Evolutionary conservation across 2,329 filamentous ascomycete genomes (phyloP), one percentile per base, ranked within the genome.

Genomic region (Aspergillus arachidicola): DNA sequence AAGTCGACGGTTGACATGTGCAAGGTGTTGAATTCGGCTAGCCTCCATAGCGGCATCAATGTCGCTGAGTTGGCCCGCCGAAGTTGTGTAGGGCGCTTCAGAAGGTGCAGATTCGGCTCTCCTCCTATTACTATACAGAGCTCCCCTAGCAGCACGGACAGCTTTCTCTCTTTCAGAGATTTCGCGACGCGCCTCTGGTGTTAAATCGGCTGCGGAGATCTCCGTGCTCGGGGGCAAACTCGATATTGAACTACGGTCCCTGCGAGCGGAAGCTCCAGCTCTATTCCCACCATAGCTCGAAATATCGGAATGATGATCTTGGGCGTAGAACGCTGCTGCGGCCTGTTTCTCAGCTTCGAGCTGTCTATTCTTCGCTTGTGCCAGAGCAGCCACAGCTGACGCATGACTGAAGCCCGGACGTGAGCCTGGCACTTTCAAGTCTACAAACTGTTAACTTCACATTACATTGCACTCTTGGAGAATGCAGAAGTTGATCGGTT

Each of bases 361-460:
- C 87, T 72, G 86, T 89, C 88, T 91, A 69, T 87, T 87, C 55
- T 72, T 91, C 56, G 87, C 84, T 82, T 92, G 91, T 57, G 92
- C 92, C 53, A 94, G 81, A 58, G 92, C 93, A 60, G 91, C 87
- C 67, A 89, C 86, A 64, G 91, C 92, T 61, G 91, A 92, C 58
- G 83, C 80, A 54, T 82, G 78, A 61, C 80, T 80, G 56, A 82
- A 75, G 30, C 77, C 78, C 43, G 91, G 90, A 4, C 89, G 88
- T 14, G 92, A 91, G 71, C 85, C 68, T 3, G 69, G 69, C n/a
- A 64, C 67, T 59, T 66, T 70, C 61, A 68, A 57, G 53, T 68
- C 74, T 76, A 41, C 30, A 64, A 12, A 38, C 3, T 16, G 43
- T 62, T 19, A 63, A 57, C 28, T n/a, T 58, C 48, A 38, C 19